Evolutionary conservation across 192 early-diverging fungal genomes (phyloP), one percentile per base, ranked within the genome.

Genomic region (Backusella macrospora): DNA sequence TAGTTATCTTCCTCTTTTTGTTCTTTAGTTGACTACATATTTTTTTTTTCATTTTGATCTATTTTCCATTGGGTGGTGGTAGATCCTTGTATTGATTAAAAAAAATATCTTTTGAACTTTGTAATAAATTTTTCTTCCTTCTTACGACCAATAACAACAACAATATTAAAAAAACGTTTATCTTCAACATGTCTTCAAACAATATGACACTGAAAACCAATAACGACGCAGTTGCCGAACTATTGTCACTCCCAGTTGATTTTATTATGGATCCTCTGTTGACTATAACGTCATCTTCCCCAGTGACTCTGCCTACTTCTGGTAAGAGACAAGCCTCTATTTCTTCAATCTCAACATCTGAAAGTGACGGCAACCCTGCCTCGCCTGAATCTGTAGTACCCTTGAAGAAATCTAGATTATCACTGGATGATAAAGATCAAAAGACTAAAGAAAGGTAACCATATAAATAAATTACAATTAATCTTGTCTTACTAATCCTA

Each of bases 1-100:
- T 16, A 15, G 5, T 62, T 29, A 14, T 63, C 18, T 18, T 55
- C 52, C 29, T 72, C 45, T 45, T 63, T 21, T 26, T 46, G 18
- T 64, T 72, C 71, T 72, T 63, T 46, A 72, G 55, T 72, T 44
- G 71, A 72, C 59, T 62, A 23, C 29, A 7, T 46, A 46, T 47
- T 46, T 47, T 47, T 21, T 29, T 47, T 29, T 68, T 29, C 26
- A 44, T 45, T 45, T 75, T 68, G 65, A 66, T 71, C 37, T 65
- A 18, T 68, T 63, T 34, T 77, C 76, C 76, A 77, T 77, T 77
- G 76, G 76, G 76, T 77, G 74, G 74, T 76, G 76, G 76, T 76
- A 68, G 44, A 75, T 67, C 65, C 44, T 43, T 65, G 52, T 42
- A 42, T 46, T 26, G 39, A 3, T 65, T 63, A 68, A 46, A 29